Evolutionary conservation across 2,329 filamentous ascomycete genomes (phyloP).

Genomic region (Aspergillus pseudonomiae): DNA sequence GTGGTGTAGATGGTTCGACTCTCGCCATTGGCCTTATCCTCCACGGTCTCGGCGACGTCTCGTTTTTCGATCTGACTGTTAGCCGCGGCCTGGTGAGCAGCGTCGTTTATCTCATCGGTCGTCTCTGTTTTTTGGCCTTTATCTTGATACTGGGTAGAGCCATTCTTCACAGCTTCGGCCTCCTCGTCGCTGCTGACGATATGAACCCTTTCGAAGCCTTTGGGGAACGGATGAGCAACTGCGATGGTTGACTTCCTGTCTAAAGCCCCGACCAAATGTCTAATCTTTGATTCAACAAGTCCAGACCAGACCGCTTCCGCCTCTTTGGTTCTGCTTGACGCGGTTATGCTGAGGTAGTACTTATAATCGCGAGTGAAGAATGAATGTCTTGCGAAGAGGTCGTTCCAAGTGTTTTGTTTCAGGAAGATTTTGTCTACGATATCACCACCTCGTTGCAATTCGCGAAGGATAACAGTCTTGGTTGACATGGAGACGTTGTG

Average conservation of each 20-base stretch:
- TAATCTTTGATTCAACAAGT: slow-evolving; percentile 89
- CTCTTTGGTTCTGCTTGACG: slow-evolving; percentile 80
- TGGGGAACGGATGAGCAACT: slow-evolving; percentile 87
- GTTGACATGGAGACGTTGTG: slow-evolving; percentile 91
- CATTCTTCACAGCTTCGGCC: slow-evolving; percentile 63
- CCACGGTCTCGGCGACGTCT: slow-evolving; percentile 38
- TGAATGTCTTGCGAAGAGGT: slow-evolving; percentile 83
- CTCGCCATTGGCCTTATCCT: slow-evolving; percentile 43
- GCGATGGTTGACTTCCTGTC: slow-evolving; percentile 80
- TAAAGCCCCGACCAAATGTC: slow-evolving; percentile 79
- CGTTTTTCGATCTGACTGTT: slow-evolving; percentile 48
- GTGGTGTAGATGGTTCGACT: slow-evolving; percentile 73
- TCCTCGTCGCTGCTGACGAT: slow-evolving; percentile 65
- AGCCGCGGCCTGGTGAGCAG: slow-evolving; percentile 53
- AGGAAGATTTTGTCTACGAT: slow-evolving; percentile 79
- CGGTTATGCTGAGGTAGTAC: slow-evolving; percentile 89
- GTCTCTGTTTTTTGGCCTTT: slow-evolving; percentile 54
- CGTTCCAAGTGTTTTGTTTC: slow-evolving; percentile 79
- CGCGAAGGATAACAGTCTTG: slow-evolving; percentile 78
- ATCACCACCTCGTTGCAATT: slow-evolving; percentile 75
- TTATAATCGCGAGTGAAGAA: slow-evolving; percentile 95
- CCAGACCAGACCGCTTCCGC: slow-evolving; percentile 87
- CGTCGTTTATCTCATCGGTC: slow-evolving; percentile 55
- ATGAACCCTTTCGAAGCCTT: slow-evolving; percentile 85
- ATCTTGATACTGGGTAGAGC: slow-evolving; percentile 64